Evolutionary conservation across 805 yeast genomes (phyloP), one percentile per base, ranked within the genome.

Genomic region (Vanderwaltozyma tropicalis): DNA sequence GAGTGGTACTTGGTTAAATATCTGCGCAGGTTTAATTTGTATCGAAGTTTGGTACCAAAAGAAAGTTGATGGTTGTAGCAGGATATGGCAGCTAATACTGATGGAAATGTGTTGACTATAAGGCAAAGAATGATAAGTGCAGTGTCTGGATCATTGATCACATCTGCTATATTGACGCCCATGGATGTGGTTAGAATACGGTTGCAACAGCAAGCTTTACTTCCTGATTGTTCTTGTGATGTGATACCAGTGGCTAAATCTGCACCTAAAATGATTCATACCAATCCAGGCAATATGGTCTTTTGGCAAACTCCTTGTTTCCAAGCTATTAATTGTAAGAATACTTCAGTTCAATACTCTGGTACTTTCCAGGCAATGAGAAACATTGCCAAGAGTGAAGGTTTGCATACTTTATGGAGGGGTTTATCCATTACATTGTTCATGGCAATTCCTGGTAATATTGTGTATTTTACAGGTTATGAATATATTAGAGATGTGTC

Each of bases 371-470:
- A 83, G 28, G 92, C 95, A 0, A 67, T 89, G 45, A 46, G 62
- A 1, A 70, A 72, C 31, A 87, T 89, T 31, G 70, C 77, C 3
- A 60, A 68, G 22, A 66, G 72, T 19, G 98, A 92, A 59, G 98
- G 98, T 0, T 20, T 75, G 0, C 35, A 67, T 1, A 79, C 95
- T 0, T 64, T 92, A 14, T 92, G 96, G 89, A 67, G 97, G 38
- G 98, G 98, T 0, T 68, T 92, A 8, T 74, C 89, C 0, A 57
- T 89, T 22, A 85, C 94, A 0, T 62, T 92, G 15, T 41, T 81
- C 12, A 92, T 92, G 94, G 85, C 96, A 0, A 70, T 88, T 1
- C 98, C 98, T 1, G 73, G 96, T 0, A 92, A 89, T 49, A 82
- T 92, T 42, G 88, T 92, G 5, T 92, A 92, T 58, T 92, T 86